Evolutionary conservation across 2,329 filamentous ascomycete species (phyloP), one percentile per base, ranked within the genome.

Genomic region (Ceratocystis cubensis): DNA sequence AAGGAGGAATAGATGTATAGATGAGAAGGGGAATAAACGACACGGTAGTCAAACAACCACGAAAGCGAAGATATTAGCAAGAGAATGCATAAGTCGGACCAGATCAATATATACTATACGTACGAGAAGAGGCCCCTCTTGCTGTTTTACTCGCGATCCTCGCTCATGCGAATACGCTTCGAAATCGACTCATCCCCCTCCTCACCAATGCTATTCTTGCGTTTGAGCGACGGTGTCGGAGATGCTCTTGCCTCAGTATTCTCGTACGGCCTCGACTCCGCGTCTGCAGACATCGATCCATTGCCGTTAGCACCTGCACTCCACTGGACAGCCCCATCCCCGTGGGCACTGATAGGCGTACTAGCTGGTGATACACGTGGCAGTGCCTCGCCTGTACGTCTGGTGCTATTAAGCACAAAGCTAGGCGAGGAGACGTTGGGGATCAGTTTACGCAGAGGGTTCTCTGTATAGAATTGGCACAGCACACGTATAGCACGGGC

Each of bases 401-500:
- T 76, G 2, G 83, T 84, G 66, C 78, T 80, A 71, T 84, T 82
- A 56, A 85, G 76, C 68, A 78, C 77, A 70, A 84, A 85, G 7
- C 78, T 77, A 8, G 83, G 82, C 41, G 82, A 84, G 45, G 79
- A 72, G 28, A 61, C 28, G 75, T 81, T 68, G 64, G 80, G 78
- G 70, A 83, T 81, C 70, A 80, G 78, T 74, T 84, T 84, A 70
- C 78, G 78, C 66, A 85, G 77, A 61, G 84, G 84, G 73, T 87
- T 87, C 73, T 87, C 84, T 53, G 75, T 77, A 73, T 86, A 87
- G 71, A 86, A 87, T 69, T 83, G 84, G 45, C 85, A 83, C 79
- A 96, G 88, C 65, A 89, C 81, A 65, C 88, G 86, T 71, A 92
- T 89, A 3, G 91, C 90, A 71, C 82, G 82, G 53, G 82, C 77